Evolutionary conservation across 768 basidiomycete species (phyloP).

Genomic region (Tephrocybe sp.): DNA sequence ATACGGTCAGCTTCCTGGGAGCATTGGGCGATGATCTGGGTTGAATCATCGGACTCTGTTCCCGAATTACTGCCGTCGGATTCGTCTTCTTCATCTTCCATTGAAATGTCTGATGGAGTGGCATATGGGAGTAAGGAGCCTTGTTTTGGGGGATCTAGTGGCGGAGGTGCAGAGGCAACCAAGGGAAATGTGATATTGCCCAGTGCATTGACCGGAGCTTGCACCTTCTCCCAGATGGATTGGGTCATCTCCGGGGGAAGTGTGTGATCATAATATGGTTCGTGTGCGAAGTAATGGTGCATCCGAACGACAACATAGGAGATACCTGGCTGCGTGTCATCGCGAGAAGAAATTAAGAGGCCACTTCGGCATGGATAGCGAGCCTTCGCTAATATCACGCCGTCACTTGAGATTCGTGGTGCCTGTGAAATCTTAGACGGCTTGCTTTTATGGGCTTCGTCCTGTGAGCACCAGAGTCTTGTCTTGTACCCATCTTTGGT

Average conservation of each 20-base stretch:
- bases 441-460: slow-evolving; percentile 44
- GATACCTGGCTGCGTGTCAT: slow-evolving; percentile 21
- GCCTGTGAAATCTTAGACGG: slow-evolving; percentile 32
- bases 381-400: slow-evolving; percentile 38
- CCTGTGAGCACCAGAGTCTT: slow-evolving; percentile 52
- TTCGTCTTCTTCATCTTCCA: slow-evolving; percentile 1
- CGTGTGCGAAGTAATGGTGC: slow-evolving; percentile 44
- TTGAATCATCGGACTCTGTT: slow-evolving; percentile 4
- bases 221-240: slow-evolving; percentile 32
- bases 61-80: slow-evolving; percentile 5
- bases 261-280: slow-evolving; percentile 40
- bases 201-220: not conserved
- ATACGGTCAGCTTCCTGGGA: not conserved
- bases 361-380: slow-evolving; percentile 47
- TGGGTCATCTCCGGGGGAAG: slow-evolving; percentile 37
- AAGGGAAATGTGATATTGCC: not conserved
- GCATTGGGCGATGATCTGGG: not conserved
- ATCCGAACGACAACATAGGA: slow-evolving; percentile 40
- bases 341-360: slow-evolving; percentile 45
- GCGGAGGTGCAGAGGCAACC: not conserved
- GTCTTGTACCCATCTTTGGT: slow-evolving; percentile 49
- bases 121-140: not conserved
- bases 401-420: slow-evolving; percentile 36
- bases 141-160: not conserved
- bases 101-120: not conserved